Percentiles rank a stretch among this genome's conserved stretches.
Evolutionary conservation across 768 basidiomycete species (phyloP).

Genomic region (Suillus sp.): DNA sequence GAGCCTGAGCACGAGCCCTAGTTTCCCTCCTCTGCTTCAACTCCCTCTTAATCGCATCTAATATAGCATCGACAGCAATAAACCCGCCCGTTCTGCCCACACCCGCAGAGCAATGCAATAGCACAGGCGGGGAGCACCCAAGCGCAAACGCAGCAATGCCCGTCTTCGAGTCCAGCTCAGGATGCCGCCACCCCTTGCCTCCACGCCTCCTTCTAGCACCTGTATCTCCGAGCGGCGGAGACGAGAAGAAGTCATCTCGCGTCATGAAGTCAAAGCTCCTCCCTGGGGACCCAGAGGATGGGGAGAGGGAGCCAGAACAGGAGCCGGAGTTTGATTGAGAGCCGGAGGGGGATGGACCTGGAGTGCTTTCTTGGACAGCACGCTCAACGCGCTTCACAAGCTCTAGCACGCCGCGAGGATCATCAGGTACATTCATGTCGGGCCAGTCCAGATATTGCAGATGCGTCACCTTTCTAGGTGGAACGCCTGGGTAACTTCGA

Average conservation of each 20-base stretch:
- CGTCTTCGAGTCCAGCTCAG: constrained; percentile 51
- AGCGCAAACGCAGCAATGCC: constrained; percentile 59
- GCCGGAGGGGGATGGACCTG: constrained; percentile 29
- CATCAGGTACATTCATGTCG: constrained; percentile 92
- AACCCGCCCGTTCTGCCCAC: constrained; percentile 95
- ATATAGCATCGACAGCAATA: constrained; percentile 85
- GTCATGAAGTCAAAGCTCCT: constrained; percentile 4
- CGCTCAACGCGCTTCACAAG: constrained; percentile 71
- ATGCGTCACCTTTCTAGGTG: constrained; percentile 74
- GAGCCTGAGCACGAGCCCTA: constrained; percentile 1
- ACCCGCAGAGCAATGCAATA: constrained; percentile 92
- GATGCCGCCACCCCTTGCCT: constrained; percentile 32
- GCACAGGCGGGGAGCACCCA: constrained; percentile 54
- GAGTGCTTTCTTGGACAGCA: constrained; percentile 30
- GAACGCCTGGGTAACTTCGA: constrained; percentile 55
- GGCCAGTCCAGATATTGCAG: constrained; percentile 96
- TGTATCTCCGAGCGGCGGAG: constrained; percentile 15
- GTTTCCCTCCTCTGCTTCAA: constrained; percentile 40
- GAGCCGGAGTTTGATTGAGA: background rate
- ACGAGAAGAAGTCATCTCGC: constrained; percentile 16
- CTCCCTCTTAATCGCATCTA: constrained; percentile 73
- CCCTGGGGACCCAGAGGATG: background rate
- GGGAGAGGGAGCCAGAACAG: constrained; percentile 17
- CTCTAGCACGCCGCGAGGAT: constrained; percentile 71
- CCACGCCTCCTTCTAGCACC: constrained; percentile 14